Evolutionary conservation across 495 filamentous ascomycete genomes (phyloP).

Genomic region (Neurospora africana): DNA sequence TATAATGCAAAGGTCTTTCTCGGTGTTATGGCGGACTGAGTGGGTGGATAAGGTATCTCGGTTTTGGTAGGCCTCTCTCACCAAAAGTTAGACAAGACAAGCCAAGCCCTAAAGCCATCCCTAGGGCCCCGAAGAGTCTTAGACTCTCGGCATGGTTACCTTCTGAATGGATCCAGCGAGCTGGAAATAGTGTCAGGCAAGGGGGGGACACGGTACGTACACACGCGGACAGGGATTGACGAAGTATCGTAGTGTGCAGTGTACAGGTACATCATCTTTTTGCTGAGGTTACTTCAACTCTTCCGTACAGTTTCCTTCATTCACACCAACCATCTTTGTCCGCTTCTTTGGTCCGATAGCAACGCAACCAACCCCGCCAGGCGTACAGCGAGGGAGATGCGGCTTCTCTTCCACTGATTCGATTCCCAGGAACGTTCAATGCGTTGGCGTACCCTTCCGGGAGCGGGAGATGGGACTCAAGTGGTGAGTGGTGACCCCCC

Average conservation of each 20-base stretch:
- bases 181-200: background rate
- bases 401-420: background rate
- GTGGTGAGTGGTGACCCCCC: background rate
- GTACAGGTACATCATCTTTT: background rate
- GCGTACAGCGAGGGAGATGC: background rate
- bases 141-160: background rate
- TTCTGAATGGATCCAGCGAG: background rate
- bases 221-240: background rate
- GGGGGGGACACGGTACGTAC: background rate
- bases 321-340: background rate
- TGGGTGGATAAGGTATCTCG: background rate
- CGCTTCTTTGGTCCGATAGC: background rate
- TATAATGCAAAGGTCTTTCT: background rate
- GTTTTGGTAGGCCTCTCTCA: background rate
- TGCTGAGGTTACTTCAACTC: background rate
- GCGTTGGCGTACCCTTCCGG: background rate
- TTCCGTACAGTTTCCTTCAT: background rate
- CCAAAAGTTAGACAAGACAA: background rate
- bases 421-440: background rate
- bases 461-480: background rate
- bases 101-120: background rate
- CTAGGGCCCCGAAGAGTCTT: background rate
- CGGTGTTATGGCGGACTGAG: background rate
- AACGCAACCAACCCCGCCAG: background rate
- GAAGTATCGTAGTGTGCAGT: background rate